Base-by-base conservation (phyloP, 108 stramenopile genomes). In the Pseudonitzschia multiseries region DNA sequence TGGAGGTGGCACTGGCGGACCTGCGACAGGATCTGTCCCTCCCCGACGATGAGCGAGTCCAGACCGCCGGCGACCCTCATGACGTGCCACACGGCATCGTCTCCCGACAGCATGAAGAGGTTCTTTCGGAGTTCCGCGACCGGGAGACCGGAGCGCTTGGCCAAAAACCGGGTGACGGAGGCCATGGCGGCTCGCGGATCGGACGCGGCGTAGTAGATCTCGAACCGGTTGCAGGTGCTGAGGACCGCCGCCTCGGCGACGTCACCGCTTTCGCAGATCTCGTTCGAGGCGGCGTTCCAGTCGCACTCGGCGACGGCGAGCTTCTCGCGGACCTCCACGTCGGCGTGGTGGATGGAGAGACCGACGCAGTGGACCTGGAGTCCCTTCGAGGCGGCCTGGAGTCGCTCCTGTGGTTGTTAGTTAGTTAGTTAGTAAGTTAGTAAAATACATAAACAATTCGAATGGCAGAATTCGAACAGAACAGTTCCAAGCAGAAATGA, bases 201-300 rank as follows among this genome's bases (percentile, higher is more conserved):
- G 51, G 93, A 81, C 0, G 97, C 94, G 12, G 98, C 87, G 54
- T 96, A 88, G 77, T 99, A 99, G 12, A 98, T 92, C 69, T 99
- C 99, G 75, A 99, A 99, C n/a, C 99, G 90, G 65, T 99, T 99
- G 79, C 99, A 99, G 4, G 99, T 99, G 56, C 90, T 92, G 46
- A 99, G 84, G 22, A 98, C 93, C 21, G 97, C 97, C 10, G 98
- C 97, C 77, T 99, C 99, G 26, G 79, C 79, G 27, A 99, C 91
- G 73, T 79, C 85, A n/a, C 88, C 90, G 24, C 65, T 73, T 24
- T 87, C 86, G 71, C 79, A 89, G 61, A 97, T 89, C 27, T 92
- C 72, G 54, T 81, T 81, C 6, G 96, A 91, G 26, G 93, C 97
- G 0, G 68, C 70, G 73, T 98, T 97, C 99, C 99, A 99, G 32